Conservation (phyloP, 805 yeast genomes). For the Wickerhamomyces bisporus region DNA sequence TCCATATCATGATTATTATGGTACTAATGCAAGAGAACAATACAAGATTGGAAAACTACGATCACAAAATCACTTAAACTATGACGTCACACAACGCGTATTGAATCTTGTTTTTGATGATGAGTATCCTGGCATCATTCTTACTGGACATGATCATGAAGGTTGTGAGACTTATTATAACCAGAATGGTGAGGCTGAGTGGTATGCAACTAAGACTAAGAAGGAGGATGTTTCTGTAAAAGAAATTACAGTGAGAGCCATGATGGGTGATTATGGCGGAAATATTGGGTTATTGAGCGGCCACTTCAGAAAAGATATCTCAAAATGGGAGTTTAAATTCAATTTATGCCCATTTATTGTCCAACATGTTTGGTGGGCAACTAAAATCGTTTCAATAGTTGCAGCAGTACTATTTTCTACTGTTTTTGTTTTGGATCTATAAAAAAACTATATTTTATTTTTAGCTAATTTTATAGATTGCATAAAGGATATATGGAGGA, state of each 20-base stretch:
- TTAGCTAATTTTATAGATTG: too few relatives aligned
- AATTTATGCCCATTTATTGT: constrained; percentile 74
- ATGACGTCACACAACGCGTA: constrained; percentile 60
- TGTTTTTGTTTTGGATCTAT: constrained; percentile 15
- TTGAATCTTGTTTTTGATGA: constrained; percentile 67
- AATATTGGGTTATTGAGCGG: constrained; percentile 84
- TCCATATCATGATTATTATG: constrained; percentile 62
- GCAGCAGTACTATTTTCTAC: constrained; percentile 35
- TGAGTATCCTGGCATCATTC: constrained; percentile 66
- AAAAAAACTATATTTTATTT: not conserved
- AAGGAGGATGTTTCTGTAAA: constrained; percentile 38
- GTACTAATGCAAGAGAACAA: constrained; percentile 50
- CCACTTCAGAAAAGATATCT: constrained; percentile 38
- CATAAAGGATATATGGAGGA: too few relatives aligned
- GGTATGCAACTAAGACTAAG: constrained; percentile 53
- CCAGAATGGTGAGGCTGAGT: constrained; percentile 36
- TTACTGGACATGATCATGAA: constrained; percentile 95
- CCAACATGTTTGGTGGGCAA: constrained; percentile 96
- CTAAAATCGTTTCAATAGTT: constrained; percentile 49
- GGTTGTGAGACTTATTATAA: constrained; percentile 79
- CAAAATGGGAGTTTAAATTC: constrained; percentile 63
- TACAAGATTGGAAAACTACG: constrained; percentile 67
- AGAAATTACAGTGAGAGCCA: constrained; percentile 83
- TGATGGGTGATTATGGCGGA: constrained; percentile 97
- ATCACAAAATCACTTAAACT: constrained; percentile 80